Conservation (phyloP, 805 yeast species). For the Candida nemodendra region DNA sequence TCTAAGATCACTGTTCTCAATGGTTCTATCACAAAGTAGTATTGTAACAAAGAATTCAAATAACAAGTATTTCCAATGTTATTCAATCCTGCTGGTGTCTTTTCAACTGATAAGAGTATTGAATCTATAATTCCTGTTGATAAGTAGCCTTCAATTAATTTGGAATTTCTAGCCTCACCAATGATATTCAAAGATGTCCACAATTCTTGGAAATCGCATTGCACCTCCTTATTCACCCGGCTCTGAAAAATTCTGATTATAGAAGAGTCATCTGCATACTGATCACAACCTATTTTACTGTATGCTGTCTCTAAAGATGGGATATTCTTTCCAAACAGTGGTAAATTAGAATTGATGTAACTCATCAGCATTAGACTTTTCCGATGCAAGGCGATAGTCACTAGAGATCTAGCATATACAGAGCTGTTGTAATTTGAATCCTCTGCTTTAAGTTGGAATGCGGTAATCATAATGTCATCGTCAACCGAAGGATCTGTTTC, state of each 20-base stretch:
- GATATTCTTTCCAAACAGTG: conserved; percentile 25
- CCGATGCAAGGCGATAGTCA: conserved; percentile 58
- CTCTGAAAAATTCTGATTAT: conserved; percentile 53
- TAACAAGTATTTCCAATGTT: conserved; percentile 97
- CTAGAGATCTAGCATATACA: conserved; percentile 52
- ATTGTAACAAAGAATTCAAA: conserved; percentile 85
- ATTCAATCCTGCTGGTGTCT: conserved; percentile 89
- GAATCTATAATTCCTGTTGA: conserved; percentile 63
- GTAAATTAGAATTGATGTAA: conserved; percentile 47
- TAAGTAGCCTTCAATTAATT: conserved; percentile 54
- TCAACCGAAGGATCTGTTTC: conserved; percentile 53
- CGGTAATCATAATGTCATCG: conserved; percentile 73
- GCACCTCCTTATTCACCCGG: conserved; percentile 37
- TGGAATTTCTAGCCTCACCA: conserved; percentile 54
- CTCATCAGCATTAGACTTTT: conserved; percentile 57
- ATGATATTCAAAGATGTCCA: conserved; percentile 57
- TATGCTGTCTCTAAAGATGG: conserved; percentile 41
- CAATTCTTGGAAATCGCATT: conserved; percentile 52
- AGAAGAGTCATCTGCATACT: conserved; percentile 55
- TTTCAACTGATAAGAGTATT: conserved; percentile 54
- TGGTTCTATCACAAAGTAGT: conserved; percentile 83
- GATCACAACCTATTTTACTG: conserved; percentile 46
- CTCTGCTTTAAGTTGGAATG: conserved; percentile 61
- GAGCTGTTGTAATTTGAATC: conserved; percentile 48
- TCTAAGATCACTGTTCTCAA: conserved; percentile 62